phyloP scores from a whole-genome alignment of 2,329 filamentous ascomycete species.

The Neodidymelliopsis sp. region DNA sequence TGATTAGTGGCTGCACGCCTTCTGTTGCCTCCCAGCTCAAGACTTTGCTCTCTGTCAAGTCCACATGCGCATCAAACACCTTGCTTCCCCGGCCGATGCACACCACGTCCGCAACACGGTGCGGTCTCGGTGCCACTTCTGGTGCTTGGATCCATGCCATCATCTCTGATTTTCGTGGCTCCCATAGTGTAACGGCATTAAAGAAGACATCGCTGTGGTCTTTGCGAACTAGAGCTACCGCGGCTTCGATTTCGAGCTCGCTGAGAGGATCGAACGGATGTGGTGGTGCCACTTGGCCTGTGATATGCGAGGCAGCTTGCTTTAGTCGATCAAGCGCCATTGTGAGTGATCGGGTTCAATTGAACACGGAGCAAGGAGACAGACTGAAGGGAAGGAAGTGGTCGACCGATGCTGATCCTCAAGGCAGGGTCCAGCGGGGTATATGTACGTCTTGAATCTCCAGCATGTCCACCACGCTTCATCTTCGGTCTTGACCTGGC shows the following conservation, averaged over 20 bases:
- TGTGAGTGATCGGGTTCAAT: constrained; percentile 5
- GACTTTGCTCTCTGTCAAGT: constrained; percentile 72
- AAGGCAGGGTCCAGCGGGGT: constrained; percentile 10
- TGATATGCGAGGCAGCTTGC: constrained; percentile 69
- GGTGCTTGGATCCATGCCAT: constrained; percentile 76
- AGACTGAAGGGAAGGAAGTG: neutral
- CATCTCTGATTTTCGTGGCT: constrained; percentile 88
- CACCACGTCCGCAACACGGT: constrained; percentile 80
- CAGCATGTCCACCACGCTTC: neutral
- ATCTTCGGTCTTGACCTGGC: constrained; percentile 2
- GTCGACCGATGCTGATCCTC: neutral
- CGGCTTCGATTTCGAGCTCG: constrained; percentile 74
- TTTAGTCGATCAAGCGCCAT: constrained; percentile 71
- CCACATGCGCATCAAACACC: constrained; percentile 82
- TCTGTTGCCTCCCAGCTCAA: constrained; percentile 77
- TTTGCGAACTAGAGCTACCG: constrained; percentile 72
- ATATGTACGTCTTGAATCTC: constrained; percentile 7
- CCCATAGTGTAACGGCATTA: constrained; percentile 84
- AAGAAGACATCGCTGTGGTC: constrained; percentile 77
- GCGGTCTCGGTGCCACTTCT: constrained; percentile 66
- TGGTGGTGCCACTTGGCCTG: constrained; percentile 60
- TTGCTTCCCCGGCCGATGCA: constrained; percentile 80
- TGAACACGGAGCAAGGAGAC: neutral
- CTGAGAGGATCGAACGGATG: constrained; percentile 83
- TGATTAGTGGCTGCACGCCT: constrained; percentile 88